Evolutionary conservation across 2,329 filamentous ascomycete genomes (phyloP).

Genomic region (Colletotrichum simmondsii): DNA sequence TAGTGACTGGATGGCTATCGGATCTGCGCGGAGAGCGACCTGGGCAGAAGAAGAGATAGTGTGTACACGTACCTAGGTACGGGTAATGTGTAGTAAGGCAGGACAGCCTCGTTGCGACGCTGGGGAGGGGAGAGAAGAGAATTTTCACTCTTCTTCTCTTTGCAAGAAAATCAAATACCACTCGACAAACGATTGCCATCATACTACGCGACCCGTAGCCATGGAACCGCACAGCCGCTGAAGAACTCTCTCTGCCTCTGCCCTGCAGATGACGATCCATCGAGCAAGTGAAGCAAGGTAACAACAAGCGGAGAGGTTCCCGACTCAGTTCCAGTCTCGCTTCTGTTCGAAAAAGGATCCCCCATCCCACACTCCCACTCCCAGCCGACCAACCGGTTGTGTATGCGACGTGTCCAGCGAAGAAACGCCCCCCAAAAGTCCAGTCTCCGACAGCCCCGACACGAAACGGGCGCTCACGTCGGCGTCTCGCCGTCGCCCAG

Average conservation of each 20-base stretch:
- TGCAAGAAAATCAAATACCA: background rate
- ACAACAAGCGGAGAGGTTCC: background rate
- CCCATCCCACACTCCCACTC: background rate
- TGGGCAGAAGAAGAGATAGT: background rate
- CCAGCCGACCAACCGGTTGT: background rate
- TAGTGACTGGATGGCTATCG: background rate
- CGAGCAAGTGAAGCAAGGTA: background rate
- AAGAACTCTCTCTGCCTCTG: background rate
- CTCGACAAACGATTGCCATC: background rate
- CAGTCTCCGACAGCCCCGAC: constrained; percentile 7
- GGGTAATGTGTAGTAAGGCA: background rate
- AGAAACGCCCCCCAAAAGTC: background rate
- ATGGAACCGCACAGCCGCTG: background rate
- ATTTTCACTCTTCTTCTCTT: background rate
- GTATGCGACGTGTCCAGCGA: constrained; percentile 10
- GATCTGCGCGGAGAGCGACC: background rate
- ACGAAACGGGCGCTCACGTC: constrained; percentile 20
- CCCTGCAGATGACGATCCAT: background rate
- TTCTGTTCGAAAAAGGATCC: background rate
- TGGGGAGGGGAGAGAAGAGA: background rate
- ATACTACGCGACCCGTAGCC: background rate
- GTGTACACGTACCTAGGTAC: too few relatives aligned
- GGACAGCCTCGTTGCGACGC: constrained; percentile 7
- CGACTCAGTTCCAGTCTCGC: background rate
- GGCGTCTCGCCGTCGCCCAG: constrained; percentile 20